Percentiles rank a stretch among this genome's conserved stretches.
phyloP scores from a whole-genome alignment of 257 asterid genomes.

The Solanum neorickii region DNA sequence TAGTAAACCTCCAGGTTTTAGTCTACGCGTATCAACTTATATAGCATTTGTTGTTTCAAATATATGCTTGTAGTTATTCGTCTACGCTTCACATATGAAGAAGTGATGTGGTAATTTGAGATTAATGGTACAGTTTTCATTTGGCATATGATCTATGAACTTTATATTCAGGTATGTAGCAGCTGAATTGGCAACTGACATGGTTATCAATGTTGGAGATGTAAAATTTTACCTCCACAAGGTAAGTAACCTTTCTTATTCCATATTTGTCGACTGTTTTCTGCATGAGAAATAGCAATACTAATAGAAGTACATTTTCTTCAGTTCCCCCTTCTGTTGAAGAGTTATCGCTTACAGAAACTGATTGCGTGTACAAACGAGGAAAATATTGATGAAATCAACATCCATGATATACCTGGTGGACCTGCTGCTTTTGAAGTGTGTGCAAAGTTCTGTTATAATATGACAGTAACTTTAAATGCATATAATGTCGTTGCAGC shows the following conservation, averaged over 20 bases:
- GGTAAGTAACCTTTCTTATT: conserved; percentile 8
- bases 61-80: neutral
- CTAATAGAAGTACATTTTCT: conserved; percentile 3
- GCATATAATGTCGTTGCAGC: conserved; percentile 72
- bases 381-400: conserved; percentile 34
- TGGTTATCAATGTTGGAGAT: conserved; percentile 27
- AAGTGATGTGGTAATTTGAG: neutral
- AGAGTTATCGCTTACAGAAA: conserved; percentile 58
- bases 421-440: conserved; percentile 78
- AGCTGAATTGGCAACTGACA: conserved; percentile 32
- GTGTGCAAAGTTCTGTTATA: conserved; percentile 76
- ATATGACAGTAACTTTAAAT: conserved; percentile 70
- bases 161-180: conserved; percentile 36
- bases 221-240: conserved; percentile 42
- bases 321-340: conserved; percentile 78
- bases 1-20: neutral
- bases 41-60: neutral
- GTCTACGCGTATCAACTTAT: neutral
- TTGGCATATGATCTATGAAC: neutral
- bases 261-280: neutral
- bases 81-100: neutral
- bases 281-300: neutral
- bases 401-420: conserved; percentile 62
- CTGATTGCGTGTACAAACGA: conserved; percentile 26
- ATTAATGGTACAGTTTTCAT: neutral